phyloP scores from a whole-genome alignment of 192 early-diverging fungal genomes.

The Glomus cerebriforme region DNA sequence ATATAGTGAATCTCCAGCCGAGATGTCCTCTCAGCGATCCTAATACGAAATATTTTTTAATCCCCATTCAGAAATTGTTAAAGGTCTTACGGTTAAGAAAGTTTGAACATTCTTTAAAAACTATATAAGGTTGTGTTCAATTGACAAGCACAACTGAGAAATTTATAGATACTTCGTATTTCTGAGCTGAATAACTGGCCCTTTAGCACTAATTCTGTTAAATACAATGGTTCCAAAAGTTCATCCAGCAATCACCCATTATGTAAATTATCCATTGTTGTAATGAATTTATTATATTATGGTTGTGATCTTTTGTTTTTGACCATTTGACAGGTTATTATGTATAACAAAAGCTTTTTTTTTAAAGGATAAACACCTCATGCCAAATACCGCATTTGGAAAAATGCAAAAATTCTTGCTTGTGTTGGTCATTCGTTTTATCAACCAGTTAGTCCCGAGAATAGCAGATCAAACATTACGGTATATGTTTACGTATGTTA shows the following conservation, averaged over 20 bases:
- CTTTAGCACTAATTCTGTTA: too few species aligned
- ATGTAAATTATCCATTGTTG: not conserved
- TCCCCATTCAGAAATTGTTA: not conserved
- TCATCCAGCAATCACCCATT: not conserved
- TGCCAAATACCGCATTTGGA: not conserved
- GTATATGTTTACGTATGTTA: conserved; percentile 2
- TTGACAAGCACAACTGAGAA: not conserved
- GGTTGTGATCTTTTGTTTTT: too few species aligned
- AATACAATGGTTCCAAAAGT: not conserved
- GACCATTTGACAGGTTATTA: not conserved
- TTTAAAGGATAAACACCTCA: conserved; percentile 6
- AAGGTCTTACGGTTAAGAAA: not conserved
- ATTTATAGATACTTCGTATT: conserved; percentile 1
- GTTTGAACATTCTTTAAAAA: conserved; percentile 16
- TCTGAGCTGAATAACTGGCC: conserved; percentile 14
- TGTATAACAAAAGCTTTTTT: not conserved
- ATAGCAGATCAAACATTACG: not conserved
- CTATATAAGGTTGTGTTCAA: not conserved
- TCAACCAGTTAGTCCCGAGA: too few species aligned
- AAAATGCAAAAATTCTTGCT: conserved; percentile 6
- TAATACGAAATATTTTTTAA: too few species aligned
- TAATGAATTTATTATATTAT: too few species aligned
- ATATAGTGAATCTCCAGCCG: too few species aligned
- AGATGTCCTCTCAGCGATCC: too few species aligned
- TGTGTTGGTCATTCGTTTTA: too few species aligned